Evolutionary conservation across 768 basidiomycete genomes (phyloP), one percentile per base, ranked within the genome.

Genomic region (Kwoniella bestiolae): DNA sequence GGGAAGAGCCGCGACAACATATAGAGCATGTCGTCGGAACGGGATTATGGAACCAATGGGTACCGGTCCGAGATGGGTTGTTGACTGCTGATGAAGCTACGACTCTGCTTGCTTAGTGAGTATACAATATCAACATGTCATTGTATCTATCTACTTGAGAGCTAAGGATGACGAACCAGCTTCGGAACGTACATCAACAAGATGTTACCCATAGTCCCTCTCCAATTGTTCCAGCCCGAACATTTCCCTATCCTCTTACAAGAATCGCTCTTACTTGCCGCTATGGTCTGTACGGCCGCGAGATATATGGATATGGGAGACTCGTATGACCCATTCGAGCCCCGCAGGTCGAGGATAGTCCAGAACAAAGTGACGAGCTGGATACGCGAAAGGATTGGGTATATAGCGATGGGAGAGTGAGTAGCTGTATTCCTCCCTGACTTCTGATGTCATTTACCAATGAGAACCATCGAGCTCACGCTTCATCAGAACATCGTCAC

Each of bases 21-120:
- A 55, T 55, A 34, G 32, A 55, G 14, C 23, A 55, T 34, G n/a
- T 7, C 11, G 52, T 55, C n/a, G 52, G 52, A 55, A 35, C 52
- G n/a, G 52, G 52, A 35, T 55, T 55, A 35, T 55, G 52, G 52
- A 55, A 55, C 12, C 52, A 55, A 55, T 55, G 52, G 52, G 52
- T 55, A 55, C 52, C 52, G 12, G 52, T 55, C n/a, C 32, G 52
- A 35, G 52, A 55, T 55, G 52, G 52, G 5, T 21, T 55, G 31
- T 34, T 55, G 32, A 55, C 52, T 28, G 29, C 52, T n/a, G 52
- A 55, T 11, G 52, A 55, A 55, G 52, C 52, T 5, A 55, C 52
- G 3, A 32, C 52, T 55, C 23, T 55, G 11, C 31, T 55, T 8
- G 21, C 52, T n/a, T 35, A 55, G 52, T 55, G 32, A 55, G 52